Evolutionary conservation across 2,329 filamentous ascomycete genomes (phyloP), one percentile per base, ranked within the genome.

Genomic region (Fusarium sp.): DNA sequence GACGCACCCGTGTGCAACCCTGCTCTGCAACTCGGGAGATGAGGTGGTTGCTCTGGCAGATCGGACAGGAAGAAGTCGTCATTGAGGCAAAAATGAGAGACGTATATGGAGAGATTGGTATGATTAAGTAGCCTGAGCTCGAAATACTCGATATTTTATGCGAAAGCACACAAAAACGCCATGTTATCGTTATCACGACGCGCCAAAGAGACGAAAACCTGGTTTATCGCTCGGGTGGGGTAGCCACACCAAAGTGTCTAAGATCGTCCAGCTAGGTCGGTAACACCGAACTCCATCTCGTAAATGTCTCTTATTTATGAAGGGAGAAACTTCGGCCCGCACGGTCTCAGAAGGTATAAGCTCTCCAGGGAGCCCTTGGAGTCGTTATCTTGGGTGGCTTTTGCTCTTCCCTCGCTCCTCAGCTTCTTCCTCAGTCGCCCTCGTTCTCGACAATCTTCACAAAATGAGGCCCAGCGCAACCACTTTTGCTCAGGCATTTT

Each of bases 311-410:
- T 62, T 29, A 16, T 38, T 29, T 24, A 34, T 22, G n/a, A 45
- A 59, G 71, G 71, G 60, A 63, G 29, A 74, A 74, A n/a, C 31
- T 35, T 69, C 71, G 71, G 71, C 58, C 71, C 71, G 71, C 22
- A 6, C 56, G 52, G 57, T 31, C 59, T 50, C 24, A 24, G 18
- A 14, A n/a, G 6, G 34, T 63, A 73, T 68, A 68, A 72, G 7
- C 59, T 63, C 24, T 35, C 35, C 37, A 6, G 54, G 31, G 40
- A 42, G 37, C 47, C 7, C 16, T 10, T 3, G n/a, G 22, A 27
- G 20, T 29, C 20, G 11, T 37, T 24, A 24, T 31, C 58, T 20
- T 50, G 14, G 29, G 16, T 24, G 59, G 42, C 27, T 37, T 40
- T n/a, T n/a, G 14, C 57, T 59, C 57, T 35, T 35, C 34, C 34